Evolutionary conservation across 2,329 filamentous ascomycete genomes (phyloP), one percentile per base, ranked within the genome.

Genomic region (Madurella mycetomatis): DNA sequence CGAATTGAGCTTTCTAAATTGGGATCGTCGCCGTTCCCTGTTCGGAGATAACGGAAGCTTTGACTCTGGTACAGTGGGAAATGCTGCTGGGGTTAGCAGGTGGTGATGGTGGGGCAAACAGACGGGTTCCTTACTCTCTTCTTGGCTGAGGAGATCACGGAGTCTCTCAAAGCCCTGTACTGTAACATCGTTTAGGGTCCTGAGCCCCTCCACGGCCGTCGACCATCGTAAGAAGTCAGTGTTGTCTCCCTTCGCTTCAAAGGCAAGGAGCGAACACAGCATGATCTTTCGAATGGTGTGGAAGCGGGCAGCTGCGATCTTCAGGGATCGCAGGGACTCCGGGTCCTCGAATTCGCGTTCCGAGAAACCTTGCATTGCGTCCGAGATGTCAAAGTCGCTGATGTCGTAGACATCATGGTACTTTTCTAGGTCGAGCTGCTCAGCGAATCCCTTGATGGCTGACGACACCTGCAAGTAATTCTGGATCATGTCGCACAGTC

Each of bases 351-450:
- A 82, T 45, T 87, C 82, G n/a, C 76, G 72, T 42, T 83, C 80
- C 4, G 80, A 78, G 54, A 86, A 85, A 1, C 83, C 83, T 42
- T 79, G 73, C 60, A 85, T 78, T n/a, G 86, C 82, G 62, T 90
- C 86, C 17, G 82, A 79, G 37, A 90, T 82, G 67, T 92, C 88
- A 53, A 85, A 81, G 54, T 86, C 80, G 57, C 82, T 88, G 56
- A 92, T 83, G 61, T 92, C 88, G 67, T 92, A 92, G 56, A 92
- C 87, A 66, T 97, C 92, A 64, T 94, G 88, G 67, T 96, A 95
- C 71, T 91, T 94, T 63, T 95, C 90, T 42, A 99, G 74, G 65
- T 96, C 89, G 47, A 87, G 81, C 65, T 88, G 83, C 67, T 92
- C 85, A 1, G 92, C 84, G 52, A 95, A 83, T 1, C 81, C 81